Percentiles rank a stretch among this genome's conserved stretches.
These are phyloP conservation scores for Aspergillus conjunctus DNA, from an alignment of 495 filamentous ascomycete genomes.

Conservation along the genomic window DNA sequence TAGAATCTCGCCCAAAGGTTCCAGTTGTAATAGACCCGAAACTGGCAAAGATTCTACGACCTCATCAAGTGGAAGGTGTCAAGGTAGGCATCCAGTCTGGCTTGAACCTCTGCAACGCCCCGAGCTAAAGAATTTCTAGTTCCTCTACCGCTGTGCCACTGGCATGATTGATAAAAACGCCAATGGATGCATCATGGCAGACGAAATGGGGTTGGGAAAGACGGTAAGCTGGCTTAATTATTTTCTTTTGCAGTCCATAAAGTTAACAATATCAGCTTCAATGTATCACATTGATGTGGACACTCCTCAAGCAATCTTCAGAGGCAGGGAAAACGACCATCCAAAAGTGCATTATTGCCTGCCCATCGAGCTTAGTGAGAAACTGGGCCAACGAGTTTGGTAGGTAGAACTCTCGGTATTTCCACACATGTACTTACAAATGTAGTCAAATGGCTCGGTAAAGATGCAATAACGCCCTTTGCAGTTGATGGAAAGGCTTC, in stretches of 20 bases:
- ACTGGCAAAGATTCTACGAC: slow-evolving; percentile 86
- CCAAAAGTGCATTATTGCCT: slow-evolving; percentile 98
- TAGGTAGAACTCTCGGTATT: slow-evolving; percentile 22
- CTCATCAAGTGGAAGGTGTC: slow-evolving; percentile 97
- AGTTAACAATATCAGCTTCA: slow-evolving; percentile 57
- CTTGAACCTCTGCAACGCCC: background rate
- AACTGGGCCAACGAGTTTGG: slow-evolving; percentile 96
- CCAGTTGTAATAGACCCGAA: slow-evolving; percentile 96
- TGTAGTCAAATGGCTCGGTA: slow-evolving; percentile 88
- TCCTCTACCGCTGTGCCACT: slow-evolving; percentile 91
- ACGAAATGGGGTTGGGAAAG: slow-evolving; percentile 98
- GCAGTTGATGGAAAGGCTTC: slow-evolving; percentile 95
- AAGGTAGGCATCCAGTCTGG: slow-evolving; percentile 53
- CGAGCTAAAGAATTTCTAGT: slow-evolving; percentile 42
- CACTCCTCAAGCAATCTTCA: slow-evolving; percentile 89
- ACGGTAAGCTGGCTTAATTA: slow-evolving; percentile 55
- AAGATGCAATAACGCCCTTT: slow-evolving; percentile 89
- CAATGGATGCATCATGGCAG: slow-evolving; percentile 98
- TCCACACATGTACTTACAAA: slow-evolving; percentile 15
- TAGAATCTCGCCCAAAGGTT: slow-evolving; percentile 78
- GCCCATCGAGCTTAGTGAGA: slow-evolving; percentile 91
- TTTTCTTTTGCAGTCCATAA: background rate
- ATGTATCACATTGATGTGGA: slow-evolving; percentile 90
- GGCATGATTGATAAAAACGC: slow-evolving; percentile 92
- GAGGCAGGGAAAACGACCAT: slow-evolving; percentile 92